Evolutionary conservation across 2,329 filamentous ascomycete species (phyloP), one percentile per base, ranked within the genome.

Genomic region (Penicillium sp.): DNA sequence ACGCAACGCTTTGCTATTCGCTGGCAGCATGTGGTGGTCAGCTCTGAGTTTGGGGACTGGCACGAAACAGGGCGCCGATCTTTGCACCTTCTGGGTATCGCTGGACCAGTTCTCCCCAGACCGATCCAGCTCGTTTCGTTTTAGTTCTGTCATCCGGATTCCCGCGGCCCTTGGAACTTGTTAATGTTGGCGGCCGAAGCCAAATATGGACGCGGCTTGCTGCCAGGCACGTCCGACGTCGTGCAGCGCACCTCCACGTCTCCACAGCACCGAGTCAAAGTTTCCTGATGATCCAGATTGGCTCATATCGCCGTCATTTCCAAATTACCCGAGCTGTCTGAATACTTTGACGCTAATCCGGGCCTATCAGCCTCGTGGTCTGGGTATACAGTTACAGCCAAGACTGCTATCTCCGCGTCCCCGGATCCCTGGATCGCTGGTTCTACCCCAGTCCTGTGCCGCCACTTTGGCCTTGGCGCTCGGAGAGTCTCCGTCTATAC

Each of bases 271-370:
- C 11, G 11, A 40, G n/a, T 24, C 16, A 18, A 40, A 7, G 8
- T 31, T 11, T 10, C 16, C 35, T 25, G 24, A 25, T 14, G 24
- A 43, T 42, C 27, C 44, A 44, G 39, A 49, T 49, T 49, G 50
- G 46, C 41, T 45, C 30, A 38, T 16, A 18, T 36, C 25, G 25
- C 41, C 48, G 48, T 31, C 42, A 24, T 25, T 39, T 11, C 22
- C 28, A 35, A 22, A 44, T 44, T 16, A 13, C 11, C 18, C 27
- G 36, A 25, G 28, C 24, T 47, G 13, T 24, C 33, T 41, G 16
- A 36, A 31, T 44, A 40, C 16, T 36, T 36, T 30, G 27, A 30
- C 33, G 16, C 16, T 18, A 9, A 20, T 36, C 16, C 16, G 4
- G 10, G 33, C 33, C 33, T 36, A 36, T 36, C 16, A 20, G 18